phyloP scores from a whole-genome alignment of 1,284 basidiomycete species.

The Rhodotorula sp. region DNA sequence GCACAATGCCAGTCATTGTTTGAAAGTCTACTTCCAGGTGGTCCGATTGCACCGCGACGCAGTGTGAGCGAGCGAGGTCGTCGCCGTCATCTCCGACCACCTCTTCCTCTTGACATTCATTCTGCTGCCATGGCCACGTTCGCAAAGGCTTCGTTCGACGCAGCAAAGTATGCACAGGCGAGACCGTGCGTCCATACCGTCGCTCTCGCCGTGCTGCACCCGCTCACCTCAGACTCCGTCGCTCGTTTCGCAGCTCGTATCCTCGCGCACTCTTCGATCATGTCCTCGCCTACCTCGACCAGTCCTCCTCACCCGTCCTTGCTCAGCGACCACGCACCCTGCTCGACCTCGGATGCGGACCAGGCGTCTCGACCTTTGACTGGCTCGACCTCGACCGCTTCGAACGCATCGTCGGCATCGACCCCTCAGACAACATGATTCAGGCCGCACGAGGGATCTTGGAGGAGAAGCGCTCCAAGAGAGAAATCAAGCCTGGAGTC shows the following conservation, averaged over 20 bases:
- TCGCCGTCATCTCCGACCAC: background rate
- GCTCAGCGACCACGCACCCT: slow-evolving; percentile 9
- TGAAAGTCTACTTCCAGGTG: too few relatives aligned
- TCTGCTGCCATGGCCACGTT: slow-evolving; percentile 30
- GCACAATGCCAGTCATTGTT: too few relatives aligned
- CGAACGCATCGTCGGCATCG: slow-evolving; percentile 63
- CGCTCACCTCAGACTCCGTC: background rate
- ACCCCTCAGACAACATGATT: slow-evolving; percentile 73
- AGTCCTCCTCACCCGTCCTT: background rate
- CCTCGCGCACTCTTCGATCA: slow-evolving; percentile 26
- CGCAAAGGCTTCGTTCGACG: slow-evolving; percentile 32
- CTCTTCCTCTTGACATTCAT: background rate
- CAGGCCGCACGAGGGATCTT: slow-evolving; percentile 57
- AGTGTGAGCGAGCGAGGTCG: background rate
- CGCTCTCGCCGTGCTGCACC: background rate
- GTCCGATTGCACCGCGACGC: too few relatives aligned
- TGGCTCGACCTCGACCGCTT: slow-evolving; percentile 51
- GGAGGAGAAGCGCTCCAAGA: slow-evolving; percentile 15
- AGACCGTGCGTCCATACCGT: slow-evolving; percentile 23
- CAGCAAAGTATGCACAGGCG: slow-evolving; percentile 26
- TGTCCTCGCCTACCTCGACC: slow-evolving; percentile 23
- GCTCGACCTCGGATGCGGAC: slow-evolving; percentile 43
- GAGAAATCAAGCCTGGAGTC: slow-evolving; percentile 44
- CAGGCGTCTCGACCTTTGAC: slow-evolving; percentile 36
- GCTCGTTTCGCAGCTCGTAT: slow-evolving; percentile 23